Conservation (phyloP, 164 flowering plant genomes). For the Protea cynaroides region DNA sequence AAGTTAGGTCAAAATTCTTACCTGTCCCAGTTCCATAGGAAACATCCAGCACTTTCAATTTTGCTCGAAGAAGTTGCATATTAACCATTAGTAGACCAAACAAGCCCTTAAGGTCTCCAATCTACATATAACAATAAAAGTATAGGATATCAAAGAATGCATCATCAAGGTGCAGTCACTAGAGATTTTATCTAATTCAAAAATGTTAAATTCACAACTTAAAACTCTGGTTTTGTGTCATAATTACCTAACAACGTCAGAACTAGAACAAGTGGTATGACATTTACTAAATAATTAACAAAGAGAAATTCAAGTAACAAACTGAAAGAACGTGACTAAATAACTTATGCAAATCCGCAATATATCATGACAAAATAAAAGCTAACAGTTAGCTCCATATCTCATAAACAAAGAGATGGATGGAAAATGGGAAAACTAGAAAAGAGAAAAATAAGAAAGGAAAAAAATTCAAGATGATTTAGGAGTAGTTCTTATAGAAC, state of each 20-base stretch:
- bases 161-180: constrained; percentile 1
- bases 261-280: no score
- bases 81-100: constrained; percentile 76
- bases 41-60: constrained; percentile 68
- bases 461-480: no score
- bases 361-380: no score
- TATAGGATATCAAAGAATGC: not conserved
- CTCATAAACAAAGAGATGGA: no score
- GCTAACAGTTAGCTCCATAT: no score
- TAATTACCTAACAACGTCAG: no score
- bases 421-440: no score
- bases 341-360: no score
- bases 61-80: constrained; percentile 68
- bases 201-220: no score
- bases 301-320: not conserved
- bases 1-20: constrained; percentile 10
- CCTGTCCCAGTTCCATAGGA: constrained; percentile 85
- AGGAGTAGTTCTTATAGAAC: no score
- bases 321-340: no score
- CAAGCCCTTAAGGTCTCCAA: constrained; percentile 86
- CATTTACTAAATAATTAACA: not conserved
- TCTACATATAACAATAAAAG: constrained; percentile 37
- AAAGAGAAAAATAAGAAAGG: no score
- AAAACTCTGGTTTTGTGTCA: not conserved
- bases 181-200: not conserved